A percentile compares a stretch with the other conserved stretches of the same genome.
phyloP scores from a whole-genome alignment of 2,329 filamentous ascomycete genomes.

The Monosporascus sp. region DNA sequence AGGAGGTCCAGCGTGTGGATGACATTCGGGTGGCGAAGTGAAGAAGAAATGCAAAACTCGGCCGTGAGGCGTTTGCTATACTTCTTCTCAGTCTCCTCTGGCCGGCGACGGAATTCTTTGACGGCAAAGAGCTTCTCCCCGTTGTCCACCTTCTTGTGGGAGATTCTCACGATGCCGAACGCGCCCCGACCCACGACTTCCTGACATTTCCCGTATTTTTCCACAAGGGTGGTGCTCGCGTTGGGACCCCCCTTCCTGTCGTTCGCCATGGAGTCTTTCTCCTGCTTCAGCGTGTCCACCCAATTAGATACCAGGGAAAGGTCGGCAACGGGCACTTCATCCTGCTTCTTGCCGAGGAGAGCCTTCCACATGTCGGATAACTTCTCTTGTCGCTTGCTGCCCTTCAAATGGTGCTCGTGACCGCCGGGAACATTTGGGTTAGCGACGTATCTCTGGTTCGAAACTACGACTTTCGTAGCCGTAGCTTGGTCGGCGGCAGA shows the following conservation, averaged over 20 bases:
- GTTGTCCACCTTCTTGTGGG: slow-evolving; percentile 86
- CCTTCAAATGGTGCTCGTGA: slow-evolving; percentile 85
- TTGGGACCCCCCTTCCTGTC: slow-evolving; percentile 76
- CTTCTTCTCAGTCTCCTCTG: slow-evolving; percentile 92
- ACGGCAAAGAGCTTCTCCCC: slow-evolving; percentile 94
- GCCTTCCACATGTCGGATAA: slow-evolving; percentile 86
- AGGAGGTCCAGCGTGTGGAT: slow-evolving; percentile 95
- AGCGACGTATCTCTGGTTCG: slow-evolving; percentile 44
- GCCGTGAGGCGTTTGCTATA: slow-evolving; percentile 96
- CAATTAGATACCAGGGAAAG: slow-evolving; percentile 91
- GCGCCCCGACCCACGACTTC: slow-evolving; percentile 94
- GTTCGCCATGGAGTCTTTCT: slow-evolving; percentile 69
- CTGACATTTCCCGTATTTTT: slow-evolving; percentile 98
- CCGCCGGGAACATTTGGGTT: slow-evolving; percentile 54
- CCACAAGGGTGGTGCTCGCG: slow-evolving; percentile 72
- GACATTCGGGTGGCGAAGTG: slow-evolving; percentile 92
- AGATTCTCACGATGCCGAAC: slow-evolving; percentile 95
- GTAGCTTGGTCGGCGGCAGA: slow-evolving; percentile 14
- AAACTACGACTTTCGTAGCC: slow-evolving; percentile 24
- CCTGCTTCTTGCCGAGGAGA: slow-evolving; percentile 79
- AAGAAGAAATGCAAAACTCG: slow-evolving; percentile 98
- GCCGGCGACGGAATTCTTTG: slow-evolving; percentile 93
- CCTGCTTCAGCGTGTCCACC: slow-evolving; percentile 88
- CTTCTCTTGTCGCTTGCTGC: slow-evolving; percentile 89
- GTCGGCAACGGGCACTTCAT: slow-evolving; percentile 68